Percentiles rank a stretch among this genome's conserved stretches.
Conservation (phyloP, 192 early-diverging fungal species). For the Coemansia sp. region DNA sequence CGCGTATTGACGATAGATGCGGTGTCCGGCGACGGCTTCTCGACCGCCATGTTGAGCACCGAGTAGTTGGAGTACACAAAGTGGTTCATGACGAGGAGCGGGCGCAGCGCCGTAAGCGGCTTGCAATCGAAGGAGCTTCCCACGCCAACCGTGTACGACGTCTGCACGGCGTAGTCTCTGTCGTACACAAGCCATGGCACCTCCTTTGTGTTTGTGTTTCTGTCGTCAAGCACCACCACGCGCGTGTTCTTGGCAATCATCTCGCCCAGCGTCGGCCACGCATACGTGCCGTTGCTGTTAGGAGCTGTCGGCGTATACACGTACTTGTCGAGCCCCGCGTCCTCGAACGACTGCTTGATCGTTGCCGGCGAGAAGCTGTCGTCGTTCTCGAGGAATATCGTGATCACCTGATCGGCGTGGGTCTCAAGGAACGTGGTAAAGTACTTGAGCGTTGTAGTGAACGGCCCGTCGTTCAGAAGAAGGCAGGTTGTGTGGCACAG, state of each 20-base stretch:
- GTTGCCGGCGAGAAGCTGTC: slow-evolving; percentile 53
- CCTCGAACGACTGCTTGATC: slow-evolving; percentile 58
- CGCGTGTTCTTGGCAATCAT: slow-evolving; percentile 70
- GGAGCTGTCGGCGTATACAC: slow-evolving; percentile 30
- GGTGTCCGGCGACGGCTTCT: slow-evolving; percentile 58
- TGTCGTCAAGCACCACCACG: slow-evolving; percentile 65
- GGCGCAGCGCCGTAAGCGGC: slow-evolving; percentile 18
- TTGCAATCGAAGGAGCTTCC: slow-evolving; percentile 60
- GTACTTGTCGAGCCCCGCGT: slow-evolving; percentile 60
- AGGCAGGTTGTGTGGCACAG: slow-evolving; percentile 71
- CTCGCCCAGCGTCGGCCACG: slow-evolving; percentile 70
- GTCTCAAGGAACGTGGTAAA: slow-evolving; percentile 64
- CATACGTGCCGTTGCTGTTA: slow-evolving; percentile 10
- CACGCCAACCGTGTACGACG: slow-evolving; percentile 62
- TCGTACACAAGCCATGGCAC: slow-evolving; percentile 72
- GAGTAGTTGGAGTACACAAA: slow-evolving; percentile 62
- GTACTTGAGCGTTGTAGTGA: slow-evolving; percentile 58
- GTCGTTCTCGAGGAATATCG: slow-evolving; percentile 74
- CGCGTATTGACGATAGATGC: slow-evolving; percentile 61
- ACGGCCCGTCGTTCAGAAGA: slow-evolving; percentile 63
- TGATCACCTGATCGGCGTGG: slow-evolving; percentile 74
- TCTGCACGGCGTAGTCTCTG: slow-evolving; percentile 70
- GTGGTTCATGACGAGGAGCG: slow-evolving; percentile 78
- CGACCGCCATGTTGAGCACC: slow-evolving; percentile 30
- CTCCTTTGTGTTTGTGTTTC: slow-evolving; percentile 54